Evolutionary conservation across 2,329 filamentous ascomycete genomes (phyloP), one percentile per base, ranked within the genome.

Genomic region (Talaromyces sp.): DNA sequence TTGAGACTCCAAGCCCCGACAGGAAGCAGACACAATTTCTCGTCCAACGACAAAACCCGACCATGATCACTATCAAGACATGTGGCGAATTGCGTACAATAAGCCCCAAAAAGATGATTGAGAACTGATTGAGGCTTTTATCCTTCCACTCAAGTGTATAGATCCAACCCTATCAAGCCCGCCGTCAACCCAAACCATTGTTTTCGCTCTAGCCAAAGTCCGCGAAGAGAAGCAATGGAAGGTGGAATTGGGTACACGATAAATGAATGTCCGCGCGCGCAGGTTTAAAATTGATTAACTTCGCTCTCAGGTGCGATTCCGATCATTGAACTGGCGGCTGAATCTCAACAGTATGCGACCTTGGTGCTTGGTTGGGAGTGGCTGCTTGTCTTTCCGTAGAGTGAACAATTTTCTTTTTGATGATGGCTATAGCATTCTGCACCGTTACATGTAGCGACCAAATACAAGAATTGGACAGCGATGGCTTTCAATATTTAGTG

Each of bases 311-410:
- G 41, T 52, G 27, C 14, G 31, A 67, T 3, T 24, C 48, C 48
- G 3, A n/a, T 58, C 19, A 11, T 58, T 16, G 41, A 14, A n/a
- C 22, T 54, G 6, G 68, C 68, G 16, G 24, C 72, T 13, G 72
- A 63, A 31, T 59, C 56, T 24, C 70, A 73, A 52, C 71, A 70
- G 11, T 68, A 70, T 56, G 66, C 70, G 11, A 69, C 70, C 22
- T 47, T 74, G 50, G 72, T 22, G 22, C 70, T 33, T 73, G 72
- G 72, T 68, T 71, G 1, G 72, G 70, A 37, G 66, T 71, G 37
- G 68, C 71, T 27, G 47, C 72, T 1, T 60, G 70, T 54, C 66
- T 73, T 24, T 65, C 70, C 0, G 71, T 72, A 66, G 67, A 43
- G 68, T 62, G 43, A 22, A 45, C 19, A 31, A 5, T 31, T 7